Evolutionary conservation across 495 filamentous ascomycete species (phyloP), one percentile per base, ranked within the genome.

Genomic region (Achaetomiella virescens): DNA sequence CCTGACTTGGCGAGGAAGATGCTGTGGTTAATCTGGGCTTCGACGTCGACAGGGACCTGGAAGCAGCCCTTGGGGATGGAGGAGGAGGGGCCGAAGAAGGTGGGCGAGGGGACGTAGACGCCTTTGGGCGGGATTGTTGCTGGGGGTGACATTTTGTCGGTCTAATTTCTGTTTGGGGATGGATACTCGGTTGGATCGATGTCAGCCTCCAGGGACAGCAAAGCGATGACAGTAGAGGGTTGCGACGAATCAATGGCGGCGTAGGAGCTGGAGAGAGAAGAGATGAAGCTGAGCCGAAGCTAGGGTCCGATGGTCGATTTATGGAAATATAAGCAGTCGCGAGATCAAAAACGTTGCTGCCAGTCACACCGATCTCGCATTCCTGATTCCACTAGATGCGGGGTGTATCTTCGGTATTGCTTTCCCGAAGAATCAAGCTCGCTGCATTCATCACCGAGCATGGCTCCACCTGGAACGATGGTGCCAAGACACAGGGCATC

Each of bases 1-100:
- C 85, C 85, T 11, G 73, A 69, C 15, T 68, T 65, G 11, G 85
- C 85, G 41, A 89, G 83, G 65, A 83, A 81, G 6, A 87, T 49
- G 49, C 76, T 78, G 75, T 88, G 84, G 10, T 64, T 63, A 33
- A 74, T 64, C 62, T 88, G 85, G 1, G 82, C 71, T 14, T 72
- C 63, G 42, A 83, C 60, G 65, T 88, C 84, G 15, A 77, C 47
- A 6, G 70, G 58, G 6, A 66, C 48, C 20, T 67, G 61, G 40
- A 24, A 21, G 31, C 31, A 11, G 11, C 51, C 27, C 1, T 33
- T 17, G 3, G 12, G n/a, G 14, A 38, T 9, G 20, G 59, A 42
- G 11, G 41, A 36, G 17, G 38, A 10, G n/a, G 54, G 53, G 37
- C 38, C 52, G 67, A 75, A 76, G 69, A 76, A 75, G 59, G 72